These are phyloP conservation scores for Lodderomyces jiufengensis DNA, from an alignment of 1,139 yeast genomes.

Conservation along the genomic window DNA sequence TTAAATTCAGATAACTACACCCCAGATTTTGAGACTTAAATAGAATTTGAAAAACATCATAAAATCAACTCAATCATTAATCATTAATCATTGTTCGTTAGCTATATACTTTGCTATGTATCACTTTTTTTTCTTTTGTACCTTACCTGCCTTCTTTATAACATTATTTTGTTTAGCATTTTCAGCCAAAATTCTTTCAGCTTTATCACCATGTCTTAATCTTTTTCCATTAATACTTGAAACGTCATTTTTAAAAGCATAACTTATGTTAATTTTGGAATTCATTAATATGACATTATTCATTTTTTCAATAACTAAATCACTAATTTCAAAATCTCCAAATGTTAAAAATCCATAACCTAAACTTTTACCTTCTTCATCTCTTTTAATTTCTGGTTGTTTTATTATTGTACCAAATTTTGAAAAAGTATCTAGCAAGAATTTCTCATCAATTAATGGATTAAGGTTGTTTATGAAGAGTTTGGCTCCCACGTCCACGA, in stretches of 20 bases:
- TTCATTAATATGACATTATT: constrained; percentile 71
- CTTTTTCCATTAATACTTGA: constrained; percentile 29
- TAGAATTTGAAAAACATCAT: too few relatives aligned
- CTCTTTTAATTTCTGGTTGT: constrained; percentile 53
- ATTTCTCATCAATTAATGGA: constrained; percentile 61
- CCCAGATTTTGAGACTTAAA: too few relatives aligned
- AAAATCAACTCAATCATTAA: too few relatives aligned
- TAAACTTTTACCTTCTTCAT: constrained; percentile 50
- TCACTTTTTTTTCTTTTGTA: constrained; percentile 2
- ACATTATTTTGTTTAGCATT: constrained; percentile 49
- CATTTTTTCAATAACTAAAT: constrained; percentile 67
- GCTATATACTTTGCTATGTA: not conserved
- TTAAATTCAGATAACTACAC: too few relatives aligned
- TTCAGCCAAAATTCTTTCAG: constrained; percentile 69
- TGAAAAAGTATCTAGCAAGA: constrained; percentile 57
- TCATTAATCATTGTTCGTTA: not conserved
- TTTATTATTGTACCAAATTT: constrained; percentile 63
- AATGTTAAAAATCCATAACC: constrained; percentile 63
- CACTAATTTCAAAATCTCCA: constrained; percentile 66
- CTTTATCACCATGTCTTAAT: constrained; percentile 71
- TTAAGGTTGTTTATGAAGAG: constrained; percentile 72
- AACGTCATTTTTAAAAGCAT: constrained; percentile 69
- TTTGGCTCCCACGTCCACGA: constrained; percentile 67
- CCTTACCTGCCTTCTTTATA: not conserved
- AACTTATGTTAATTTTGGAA: constrained; percentile 55